phyloP scores from a whole-genome alignment of 352 stramenopile genomes.

The Phytophthora uliginosa region DNA sequence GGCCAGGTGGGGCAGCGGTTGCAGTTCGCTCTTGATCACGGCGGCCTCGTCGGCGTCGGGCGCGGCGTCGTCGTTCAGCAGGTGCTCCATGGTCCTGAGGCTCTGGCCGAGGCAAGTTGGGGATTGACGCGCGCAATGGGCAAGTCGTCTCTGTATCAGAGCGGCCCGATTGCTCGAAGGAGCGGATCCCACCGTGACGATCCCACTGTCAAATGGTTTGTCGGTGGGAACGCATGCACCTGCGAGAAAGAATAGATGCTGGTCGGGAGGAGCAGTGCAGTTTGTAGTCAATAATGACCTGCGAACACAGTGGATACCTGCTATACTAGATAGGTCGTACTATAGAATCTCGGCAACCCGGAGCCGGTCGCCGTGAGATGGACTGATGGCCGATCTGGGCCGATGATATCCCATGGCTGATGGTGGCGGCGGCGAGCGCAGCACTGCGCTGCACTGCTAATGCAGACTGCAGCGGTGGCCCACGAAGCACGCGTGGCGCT shows the following conservation, averaged over 20 bases:
- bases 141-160: constrained; percentile 25
- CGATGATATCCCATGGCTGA: constrained; percentile 38
- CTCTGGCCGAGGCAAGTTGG: constrained; percentile 21
- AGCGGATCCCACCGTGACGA: background rate
- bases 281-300: constrained; percentile 2
- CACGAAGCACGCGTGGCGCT: background rate
- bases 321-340: constrained; percentile 23
- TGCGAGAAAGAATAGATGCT: constrained; percentile 2
- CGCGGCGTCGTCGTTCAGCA: constrained; percentile 45
- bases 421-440: background rate
- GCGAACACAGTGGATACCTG: constrained; percentile 4
- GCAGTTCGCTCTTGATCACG: constrained; percentile 19
- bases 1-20: constrained; percentile 31
- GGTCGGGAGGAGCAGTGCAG: too few relatives aligned
- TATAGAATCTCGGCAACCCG: constrained; percentile 32
- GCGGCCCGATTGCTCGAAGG: constrained; percentile 32
- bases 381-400: constrained; percentile 20
- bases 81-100: constrained; percentile 34
- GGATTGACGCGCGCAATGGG: constrained; percentile 22
- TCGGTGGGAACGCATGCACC: background rate
- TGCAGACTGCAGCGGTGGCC: too few relatives aligned
- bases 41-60: constrained; percentile 15
- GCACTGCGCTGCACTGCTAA: background rate
- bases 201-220: constrained; percentile 33
- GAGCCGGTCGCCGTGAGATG: constrained; percentile 24